Evolutionary conservation across 2,329 filamentous ascomycete species (phyloP), one percentile per base, ranked within the genome.

Genomic region (Helotiales sp.): DNA sequence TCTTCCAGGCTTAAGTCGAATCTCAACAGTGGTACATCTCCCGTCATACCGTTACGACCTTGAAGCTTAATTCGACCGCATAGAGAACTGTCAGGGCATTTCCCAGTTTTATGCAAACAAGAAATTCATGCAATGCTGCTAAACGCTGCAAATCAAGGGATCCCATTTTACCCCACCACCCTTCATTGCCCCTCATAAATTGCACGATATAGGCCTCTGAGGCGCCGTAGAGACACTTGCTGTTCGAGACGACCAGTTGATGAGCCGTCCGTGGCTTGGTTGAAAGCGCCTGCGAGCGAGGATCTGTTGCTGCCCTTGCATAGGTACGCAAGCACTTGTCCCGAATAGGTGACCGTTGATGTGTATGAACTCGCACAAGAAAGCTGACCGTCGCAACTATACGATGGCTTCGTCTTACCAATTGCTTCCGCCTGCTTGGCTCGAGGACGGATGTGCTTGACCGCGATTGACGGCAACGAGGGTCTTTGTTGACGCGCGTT

Each of bases 341-440:
- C 34, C 34, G 25, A 53, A 44, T n/a, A 36, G 38, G 19, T 27
- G 31, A 50, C 29, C 19, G 49, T 34, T 27, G n/a, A 38, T 27
- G 56, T 10, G 19, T n/a, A 5, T 38, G 31, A 25, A 44, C 40
- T 44, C 40, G 40, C 40, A 25, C 24, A n/a, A 27, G 7, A 44
- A 25, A 25, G 8, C 30, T 34, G 48, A 34, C 48, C 48, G 48
- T 51, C 5, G 48, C 48, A 51, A 15, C 4, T 22, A 22, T 38
- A 51, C 33, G 46, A 34, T 30, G 15, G 19, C 46, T 27, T 47
- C 24, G 27, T 47, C 24, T 29, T 22, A 47, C 25, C 17, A 31
- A 52, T 17, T 9, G n/a, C 6, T 44, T 12, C 40, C 40, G 61
- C 63, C 63, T 65, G 61, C 63, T 65, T 65, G 61, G 63, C 58